A percentile compares a stretch with the other conserved stretches of the same genome.
phyloP scores from a whole-genome alignment of 2,329 filamentous ascomycete genomes.

The Didymella lethalis region DNA sequence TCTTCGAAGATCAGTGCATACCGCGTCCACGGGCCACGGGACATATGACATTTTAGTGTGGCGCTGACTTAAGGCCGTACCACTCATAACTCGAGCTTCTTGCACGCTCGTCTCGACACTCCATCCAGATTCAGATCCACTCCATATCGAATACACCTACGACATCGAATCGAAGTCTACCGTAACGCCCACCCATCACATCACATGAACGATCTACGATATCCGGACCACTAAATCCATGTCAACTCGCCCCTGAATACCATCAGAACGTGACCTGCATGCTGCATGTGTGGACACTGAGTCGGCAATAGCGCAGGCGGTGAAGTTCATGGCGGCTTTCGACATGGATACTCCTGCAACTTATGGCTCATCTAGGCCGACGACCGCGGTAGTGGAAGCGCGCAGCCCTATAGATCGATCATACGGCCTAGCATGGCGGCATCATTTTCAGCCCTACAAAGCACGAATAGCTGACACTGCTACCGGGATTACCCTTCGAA shows the following conservation, averaged over 20 bases:
- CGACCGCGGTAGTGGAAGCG: background rate
- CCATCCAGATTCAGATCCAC: background rate
- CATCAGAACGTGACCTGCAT: slow-evolving; percentile 1
- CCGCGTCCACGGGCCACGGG: background rate
- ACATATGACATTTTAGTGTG: background rate
- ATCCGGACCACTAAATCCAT: slow-evolving; percentile 9
- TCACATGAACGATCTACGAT: slow-evolving; percentile 2
- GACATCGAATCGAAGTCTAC: background rate
- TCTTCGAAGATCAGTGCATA: slow-evolving; percentile 4
- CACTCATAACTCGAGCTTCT: slow-evolving; percentile 1
- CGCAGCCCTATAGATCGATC: background rate
- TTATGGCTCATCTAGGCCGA: background rate
- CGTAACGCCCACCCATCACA: background rate
- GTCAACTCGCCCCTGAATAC: slow-evolving; percentile 8
- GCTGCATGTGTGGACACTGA: background rate
- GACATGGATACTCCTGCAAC: background rate
- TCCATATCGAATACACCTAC: background rate
- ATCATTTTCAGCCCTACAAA: background rate
- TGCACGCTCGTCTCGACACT: background rate
- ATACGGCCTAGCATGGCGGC: background rate
- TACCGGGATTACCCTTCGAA: background rate
- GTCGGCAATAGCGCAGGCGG: background rate
- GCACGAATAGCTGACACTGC: no score
- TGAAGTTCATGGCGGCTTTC: background rate
- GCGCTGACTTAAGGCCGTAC: background rate